Evolutionary conservation across 2,329 filamentous ascomycete genomes (phyloP), one percentile per base, ranked within the genome.

Genomic region (Cryoendolithus antarcticus): DNA sequence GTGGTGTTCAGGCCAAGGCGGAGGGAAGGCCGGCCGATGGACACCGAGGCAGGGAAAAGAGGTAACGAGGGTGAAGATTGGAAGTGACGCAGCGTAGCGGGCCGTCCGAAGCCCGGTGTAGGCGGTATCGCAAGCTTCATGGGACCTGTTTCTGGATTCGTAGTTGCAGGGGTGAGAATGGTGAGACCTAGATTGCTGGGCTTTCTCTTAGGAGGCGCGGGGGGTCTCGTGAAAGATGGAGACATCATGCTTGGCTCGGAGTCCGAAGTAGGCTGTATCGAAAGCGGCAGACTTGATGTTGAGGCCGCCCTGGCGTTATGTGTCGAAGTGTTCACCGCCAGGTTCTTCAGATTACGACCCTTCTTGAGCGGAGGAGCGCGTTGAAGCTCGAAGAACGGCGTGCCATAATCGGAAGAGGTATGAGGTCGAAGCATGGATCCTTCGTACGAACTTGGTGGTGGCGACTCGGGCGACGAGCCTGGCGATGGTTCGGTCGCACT

Each of bases 401-500:
- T 64, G 60, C 35, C 72, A 56, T 38, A 43, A 62, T 65, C 40
- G 72, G 64, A 54, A 61, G 62, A 53, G 65, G 64, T 66, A 69
- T 67, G 38, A 62, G 57, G 47, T 37, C 64, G 52, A 30, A 65
- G 60, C 51, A 56, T 56, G 36, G 77, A 74, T 4, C 73, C 71
- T 1, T 77, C 70, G 51, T 82, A 86, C 9, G 78, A 77, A 35
- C 35, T 42, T 33, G 85, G 69, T 3, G 84, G 78, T 40, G 81
- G 73, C 40, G 91, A 95, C 61, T 95, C 88, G 6, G 89, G 89
- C 1, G 89, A 95, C 13, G 88, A 86, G 38, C 82, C 89, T 3
- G 91, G 86, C 4, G 89, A 95, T 6, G 85, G 81, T 52, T 96
- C 89, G 24, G 88, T 88, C 35, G 91, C 71, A 24, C 86, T 84